Evolutionary conservation across 2,329 filamentous ascomycete genomes (phyloP).

Genomic region (Didymella glomerata): DNA sequence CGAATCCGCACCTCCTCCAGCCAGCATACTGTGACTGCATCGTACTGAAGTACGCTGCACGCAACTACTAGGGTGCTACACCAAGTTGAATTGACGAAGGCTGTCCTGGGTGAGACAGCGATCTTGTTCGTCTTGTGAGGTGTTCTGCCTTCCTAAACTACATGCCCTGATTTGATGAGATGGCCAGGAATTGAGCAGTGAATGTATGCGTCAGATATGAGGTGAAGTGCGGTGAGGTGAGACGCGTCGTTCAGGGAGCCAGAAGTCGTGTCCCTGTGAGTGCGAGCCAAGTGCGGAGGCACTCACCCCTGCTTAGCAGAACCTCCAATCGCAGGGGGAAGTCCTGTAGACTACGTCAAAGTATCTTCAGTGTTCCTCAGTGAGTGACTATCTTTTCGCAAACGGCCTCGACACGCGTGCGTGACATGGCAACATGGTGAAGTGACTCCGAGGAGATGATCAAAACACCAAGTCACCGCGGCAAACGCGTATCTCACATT

Average conservation of each 20-base stretch:
- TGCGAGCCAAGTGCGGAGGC: not conserved
- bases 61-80: not conserved
- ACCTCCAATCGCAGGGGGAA: not conserved
- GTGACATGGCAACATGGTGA: not conserved
- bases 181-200: too few species aligned
- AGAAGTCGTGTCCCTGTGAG: not conserved
- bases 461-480: not conserved
- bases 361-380: too few species aligned
- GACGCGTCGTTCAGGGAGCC: not conserved
- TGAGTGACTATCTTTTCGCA: not conserved
- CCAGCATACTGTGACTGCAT: not conserved
- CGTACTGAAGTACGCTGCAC: not conserved
- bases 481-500: not conserved
- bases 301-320: not conserved
- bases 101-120: not conserved
- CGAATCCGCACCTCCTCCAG: not conserved
- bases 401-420: not conserved
- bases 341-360: not conserved
- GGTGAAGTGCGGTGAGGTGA: not conserved
- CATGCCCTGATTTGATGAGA: not conserved
- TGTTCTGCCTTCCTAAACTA: not conserved
- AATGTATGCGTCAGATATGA: not conserved
- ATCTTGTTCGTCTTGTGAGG: not conserved
- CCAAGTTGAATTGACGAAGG: not conserved
- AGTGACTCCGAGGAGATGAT: not conserved